A percentile compares a stretch with the other conserved stretches of the same genome.
Evolutionary conservation across 306 rosid species (phyloP).

Genomic region (Abrus pulchellus): DNA sequence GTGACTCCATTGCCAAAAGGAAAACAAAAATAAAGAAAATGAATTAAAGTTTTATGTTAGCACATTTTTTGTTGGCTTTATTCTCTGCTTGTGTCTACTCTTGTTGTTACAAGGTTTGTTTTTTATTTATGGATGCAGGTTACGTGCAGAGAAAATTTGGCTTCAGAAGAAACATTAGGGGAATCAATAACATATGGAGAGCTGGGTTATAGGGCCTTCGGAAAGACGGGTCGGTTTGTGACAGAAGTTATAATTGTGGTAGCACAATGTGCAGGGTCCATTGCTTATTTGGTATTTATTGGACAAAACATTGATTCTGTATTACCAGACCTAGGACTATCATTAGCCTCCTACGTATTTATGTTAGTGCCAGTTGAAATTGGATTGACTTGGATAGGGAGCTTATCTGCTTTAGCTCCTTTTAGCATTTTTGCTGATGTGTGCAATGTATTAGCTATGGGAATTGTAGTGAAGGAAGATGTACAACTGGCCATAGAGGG

Average conservation of each 20-base stretch:
- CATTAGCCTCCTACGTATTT: conserved; percentile 58
- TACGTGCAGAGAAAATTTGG: conserved; percentile 72
- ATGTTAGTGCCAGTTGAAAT: conserved; percentile 74
- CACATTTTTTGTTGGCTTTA: conserved; percentile 18
- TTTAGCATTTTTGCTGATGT: conserved; percentile 87
- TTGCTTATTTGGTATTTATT: conserved; percentile 85
- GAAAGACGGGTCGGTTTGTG: conserved; percentile 71
- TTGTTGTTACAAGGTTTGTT: conserved; percentile 19
- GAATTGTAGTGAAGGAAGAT: conserved; percentile 80
- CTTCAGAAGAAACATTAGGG: conserved; percentile 59
- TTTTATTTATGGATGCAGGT: conserved; percentile 58
- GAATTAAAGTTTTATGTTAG: neutral
- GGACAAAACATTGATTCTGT: conserved; percentile 81
- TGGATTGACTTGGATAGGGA: conserved; percentile 80
- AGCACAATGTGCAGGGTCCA: conserved; percentile 77
- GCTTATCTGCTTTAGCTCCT: conserved; percentile 79
- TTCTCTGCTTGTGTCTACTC: neutral
- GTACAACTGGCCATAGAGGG: conserved; percentile 55
- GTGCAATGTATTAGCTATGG: conserved; percentile 85
- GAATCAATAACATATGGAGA: conserved; percentile 76
- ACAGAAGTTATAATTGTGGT: conserved; percentile 71
- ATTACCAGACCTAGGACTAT: conserved; percentile 50
- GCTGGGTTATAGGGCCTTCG: conserved; percentile 74
- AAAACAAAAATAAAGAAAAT: conserved; percentile 22
- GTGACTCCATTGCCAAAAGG: conserved; percentile 24